Percentiles rank a stretch among this genome's conserved stretches.
phyloP scores from a whole-genome alignment of 2,329 filamentous ascomycete species.

The Conoideocrella luteorostrata region DNA sequence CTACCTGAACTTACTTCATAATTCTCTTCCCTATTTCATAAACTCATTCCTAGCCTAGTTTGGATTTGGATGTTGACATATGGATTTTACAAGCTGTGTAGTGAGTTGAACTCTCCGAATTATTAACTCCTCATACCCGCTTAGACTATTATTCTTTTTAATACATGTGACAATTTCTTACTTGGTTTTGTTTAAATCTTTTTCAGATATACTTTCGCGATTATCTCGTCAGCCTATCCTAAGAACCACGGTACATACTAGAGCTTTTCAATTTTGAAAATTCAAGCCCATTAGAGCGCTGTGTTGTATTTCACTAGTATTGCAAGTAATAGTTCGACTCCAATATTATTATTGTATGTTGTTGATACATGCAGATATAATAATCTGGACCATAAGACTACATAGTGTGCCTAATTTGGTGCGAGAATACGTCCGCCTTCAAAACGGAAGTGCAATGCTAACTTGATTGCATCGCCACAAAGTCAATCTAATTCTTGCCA shows the following conservation, averaged over 20 bases:
- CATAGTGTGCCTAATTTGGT: conserved; percentile 1
- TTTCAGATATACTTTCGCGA: background rate
- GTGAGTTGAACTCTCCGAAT: too few relatives aligned
- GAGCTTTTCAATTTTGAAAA: too few relatives aligned
- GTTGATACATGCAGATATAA: conserved; percentile 13
- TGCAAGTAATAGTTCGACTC: too few relatives aligned
- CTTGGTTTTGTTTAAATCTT: background rate
- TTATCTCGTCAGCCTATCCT: too few relatives aligned
- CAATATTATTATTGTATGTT: background rate
- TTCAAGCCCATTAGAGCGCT: too few relatives aligned
- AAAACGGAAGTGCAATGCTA: background rate
- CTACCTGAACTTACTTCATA: too few relatives aligned
- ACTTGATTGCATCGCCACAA: background rate
- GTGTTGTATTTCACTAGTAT: too few relatives aligned
- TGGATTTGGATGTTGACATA: too few relatives aligned
- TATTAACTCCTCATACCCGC: background rate
- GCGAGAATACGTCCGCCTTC: background rate
- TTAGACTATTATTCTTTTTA: background rate
- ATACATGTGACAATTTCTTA: background rate
- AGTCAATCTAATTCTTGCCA: conserved; percentile 19
- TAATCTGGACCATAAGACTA: conserved; percentile 8
- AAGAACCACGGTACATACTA: too few relatives aligned
- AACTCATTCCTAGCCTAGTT: too few relatives aligned
- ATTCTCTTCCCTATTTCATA: too few relatives aligned
- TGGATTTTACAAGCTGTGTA: too few relatives aligned